A percentile compares a stretch with the other conserved stretches of the same genome.
These are phyloP conservation scores for Pseudophaeomoniella oleicola DNA, from an alignment of 2,329 filamentous ascomycete genomes.

Conservation along the genomic window DNA sequence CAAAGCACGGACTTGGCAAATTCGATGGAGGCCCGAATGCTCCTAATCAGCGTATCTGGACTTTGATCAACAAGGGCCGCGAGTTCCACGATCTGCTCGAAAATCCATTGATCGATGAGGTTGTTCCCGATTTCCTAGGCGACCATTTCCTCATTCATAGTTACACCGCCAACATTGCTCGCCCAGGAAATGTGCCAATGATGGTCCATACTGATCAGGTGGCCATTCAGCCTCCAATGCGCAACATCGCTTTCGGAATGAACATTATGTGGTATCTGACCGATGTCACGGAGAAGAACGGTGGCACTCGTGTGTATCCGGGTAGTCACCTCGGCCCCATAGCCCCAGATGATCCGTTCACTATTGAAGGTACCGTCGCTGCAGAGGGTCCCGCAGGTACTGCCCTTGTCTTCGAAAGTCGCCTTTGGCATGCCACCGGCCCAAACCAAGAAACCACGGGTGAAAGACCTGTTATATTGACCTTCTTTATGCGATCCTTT, in stretches of 20 bases:
- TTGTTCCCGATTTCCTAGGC: constrained; percentile 15
- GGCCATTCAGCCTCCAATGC: constrained; percentile 12
- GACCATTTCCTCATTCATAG: constrained; percentile 15
- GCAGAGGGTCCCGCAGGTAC: constrained; percentile 15
- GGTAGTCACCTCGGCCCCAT: constrained; percentile 11
- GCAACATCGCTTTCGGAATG: constrained; percentile 12
- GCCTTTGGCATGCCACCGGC: constrained; percentile 17
- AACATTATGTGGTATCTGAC: constrained; percentile 15
- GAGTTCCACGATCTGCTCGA: constrained; percentile 17
- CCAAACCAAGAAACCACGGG: constrained; percentile 10
- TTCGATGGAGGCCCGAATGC: constrained; percentile 10
- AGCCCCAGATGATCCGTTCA: constrained; percentile 12
- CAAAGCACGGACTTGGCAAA: constrained; percentile 10
- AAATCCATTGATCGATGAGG: constrained; percentile 14
- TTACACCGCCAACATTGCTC: constrained; percentile 18
- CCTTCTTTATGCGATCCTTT: constrained; percentile 18
- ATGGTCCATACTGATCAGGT: constrained; percentile 16
- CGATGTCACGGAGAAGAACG: constrained; percentile 19
- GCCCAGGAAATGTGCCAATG: constrained; percentile 14
- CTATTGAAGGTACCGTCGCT: constrained; percentile 10
- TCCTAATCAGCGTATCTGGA: constrained; percentile 6
- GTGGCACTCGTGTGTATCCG: constrained; percentile 15
- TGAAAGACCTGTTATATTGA: constrained; percentile 14
- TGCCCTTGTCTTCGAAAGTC: constrained; percentile 14
- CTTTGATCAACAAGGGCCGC: constrained; percentile 11